Evolutionary conservation across 2,329 filamentous ascomycete genomes (phyloP), one percentile per base, ranked within the genome.

Genomic region (Diaporthe australafricana): DNA sequence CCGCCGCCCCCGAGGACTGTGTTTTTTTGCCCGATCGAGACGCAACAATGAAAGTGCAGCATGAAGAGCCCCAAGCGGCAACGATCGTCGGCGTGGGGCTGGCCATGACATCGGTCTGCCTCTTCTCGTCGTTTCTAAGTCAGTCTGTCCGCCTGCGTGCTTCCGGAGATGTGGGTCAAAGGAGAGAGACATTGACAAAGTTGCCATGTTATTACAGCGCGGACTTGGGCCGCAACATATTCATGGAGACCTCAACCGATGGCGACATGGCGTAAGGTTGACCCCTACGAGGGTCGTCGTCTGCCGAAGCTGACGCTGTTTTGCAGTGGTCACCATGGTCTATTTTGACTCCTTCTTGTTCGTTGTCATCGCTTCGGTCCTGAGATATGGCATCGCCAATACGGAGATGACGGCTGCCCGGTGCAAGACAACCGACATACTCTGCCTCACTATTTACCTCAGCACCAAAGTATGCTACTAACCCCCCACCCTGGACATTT

Each of bases 61-160:
- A 47, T 20, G 57, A 63, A 40, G 57, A 63, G 57, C 57, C 57
- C 17, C 40, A 32, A 48, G 57, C 57, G 57, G 57, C 57, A 47
- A 47, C 11, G 27, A 63, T 63, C 40, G 27, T 63, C 27, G 40
- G 57, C 57, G 57, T 63, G 42, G 57, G 57, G 42, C 30, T 63
- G 42, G 40, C 57, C 20, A 63, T 63, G 57, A 16, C 27, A 32
- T 47, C 40, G 8, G 57, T 63, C 20, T 63, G 57, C 40, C 17
- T 63, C 57, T 48, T 63, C 42, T 63, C 57, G 30, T 63, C 57
- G 11, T 47, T 63, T 22, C 57, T 63, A 63, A 63, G 57, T 63
- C 27, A 63, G 57, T 63, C 57, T 16, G 27, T 35, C 27, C 11
- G 12, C 6, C 7, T 8, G 27, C 8, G 42, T 25, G 27, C 12